Evolutionary conservation across 73 alveolate genomes (phyloP).

Genomic region (Paraurostyla sp.): DNA sequence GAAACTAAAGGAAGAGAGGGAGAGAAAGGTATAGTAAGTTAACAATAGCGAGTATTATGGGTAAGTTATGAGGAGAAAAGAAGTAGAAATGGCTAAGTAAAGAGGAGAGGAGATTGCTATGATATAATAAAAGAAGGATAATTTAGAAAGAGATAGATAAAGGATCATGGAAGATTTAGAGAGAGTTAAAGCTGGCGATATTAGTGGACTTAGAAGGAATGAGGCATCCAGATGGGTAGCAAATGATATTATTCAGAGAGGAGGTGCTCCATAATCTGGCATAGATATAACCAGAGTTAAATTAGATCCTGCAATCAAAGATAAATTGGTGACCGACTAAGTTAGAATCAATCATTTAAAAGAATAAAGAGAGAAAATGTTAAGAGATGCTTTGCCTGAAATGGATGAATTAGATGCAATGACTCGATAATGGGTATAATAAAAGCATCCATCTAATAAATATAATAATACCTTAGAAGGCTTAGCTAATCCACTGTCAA

Average conservation of each 20-base stretch:
- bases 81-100: conserved; percentile 14
- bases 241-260: conserved; percentile 23
- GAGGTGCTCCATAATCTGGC: neutral
- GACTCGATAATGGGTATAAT: neutral
- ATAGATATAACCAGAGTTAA: conserved; percentile 18
- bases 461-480: too few relatives aligned
- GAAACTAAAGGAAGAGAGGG: conserved; percentile 25
- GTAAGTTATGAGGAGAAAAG: conserved; percentile 8
- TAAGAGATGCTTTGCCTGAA: conserved; percentile 32
- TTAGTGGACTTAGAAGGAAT: neutral
- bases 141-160: neutral
- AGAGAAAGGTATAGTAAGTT: neutral
- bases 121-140: neutral
- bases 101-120: conserved; percentile 52
- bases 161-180: conserved; percentile 18
- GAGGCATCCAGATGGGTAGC: conserved; percentile 56
- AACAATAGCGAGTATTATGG: conserved; percentile 19
- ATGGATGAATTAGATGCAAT: conserved; percentile 13
- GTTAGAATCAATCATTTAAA: conserved; percentile 5
- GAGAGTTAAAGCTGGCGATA: conserved; percentile 29
- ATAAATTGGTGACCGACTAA: conserved; percentile 9
- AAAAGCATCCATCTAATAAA: neutral
- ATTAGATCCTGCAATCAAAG: conserved; percentile 29
- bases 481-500: too few relatives aligned
- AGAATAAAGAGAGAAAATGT: conserved; percentile 39